Base-by-base conservation (phyloP, 495 filamentous ascomycete species). In the Aspergillus avenaceus region DNA sequence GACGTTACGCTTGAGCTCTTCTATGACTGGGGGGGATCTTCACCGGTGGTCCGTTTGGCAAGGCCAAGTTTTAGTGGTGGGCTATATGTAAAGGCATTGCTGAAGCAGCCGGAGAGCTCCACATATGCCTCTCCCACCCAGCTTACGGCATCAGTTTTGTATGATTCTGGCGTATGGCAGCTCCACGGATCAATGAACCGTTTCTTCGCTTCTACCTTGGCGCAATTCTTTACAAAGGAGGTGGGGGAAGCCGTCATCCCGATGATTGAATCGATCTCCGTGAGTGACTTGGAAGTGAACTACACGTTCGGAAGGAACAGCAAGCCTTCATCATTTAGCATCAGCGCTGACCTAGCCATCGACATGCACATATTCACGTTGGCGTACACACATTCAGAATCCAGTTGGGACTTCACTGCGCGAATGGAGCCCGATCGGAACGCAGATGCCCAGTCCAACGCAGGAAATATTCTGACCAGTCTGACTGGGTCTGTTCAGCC, bases 301-400 rank as follows among this genome's bases (percentile, higher is more conserved):
- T 66, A 66, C 43, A 52, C 34, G 9, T 65, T 57, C 27, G n/a
- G n/a, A n/a, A 3, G 34, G 37, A 14, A 27, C 16, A 22, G 26
- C 8, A 2, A 43, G 38, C 25, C 42, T 31, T 21, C 16, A 9
- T 5, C 12, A 4, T 65, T 67, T 32, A 25, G 5, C 2, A 49
- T 59, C 24, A 29, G n/a, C 2, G 64, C 56, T 11, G 47, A 29
- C 14, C 21, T 67, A 8, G 36, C 32, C 5, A 4, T 65, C 12
- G 62, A 56, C 8, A n/a, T 38, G 1, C 54, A 63, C 4, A 25
- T 55, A 19, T 48, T 66, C 23, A 16, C 41, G 1, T 23, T 66
- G 5, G 28, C 9, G 22, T 62, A 43, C 32, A 28, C 27, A 7
- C 52, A 60, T 24, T 41, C 22, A 0, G 11, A 13, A 11, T 23